A percentile compares a stretch with the other conserved stretches of the same genome.
Conservation (phyloP, 1,139 yeast species). For the Pichia sp. region DNA sequence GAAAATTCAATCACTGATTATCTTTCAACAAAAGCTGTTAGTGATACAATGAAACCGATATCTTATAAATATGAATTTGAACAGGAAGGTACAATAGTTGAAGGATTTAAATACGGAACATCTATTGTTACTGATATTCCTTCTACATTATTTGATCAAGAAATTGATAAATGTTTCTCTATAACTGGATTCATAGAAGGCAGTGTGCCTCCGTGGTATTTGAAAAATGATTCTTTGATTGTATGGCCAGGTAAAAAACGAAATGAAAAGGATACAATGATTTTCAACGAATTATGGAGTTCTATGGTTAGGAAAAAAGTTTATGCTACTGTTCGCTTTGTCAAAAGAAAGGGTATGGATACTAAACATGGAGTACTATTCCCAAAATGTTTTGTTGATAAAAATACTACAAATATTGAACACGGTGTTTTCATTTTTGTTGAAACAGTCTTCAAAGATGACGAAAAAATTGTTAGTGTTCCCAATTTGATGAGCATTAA, state of each 20-base stretch:
- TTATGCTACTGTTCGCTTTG: constrained; percentile 59
- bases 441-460: constrained; percentile 73
- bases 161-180: constrained; percentile 8
- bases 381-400: constrained; percentile 32
- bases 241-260: constrained; percentile 30
- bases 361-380: constrained; percentile 51
- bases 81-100: constrained; percentile 5
- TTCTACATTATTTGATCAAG: neutral
- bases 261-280: constrained; percentile 32
- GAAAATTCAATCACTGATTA: constrained; percentile 8
- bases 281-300: constrained; percentile 48
- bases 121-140: constrained; percentile 11
- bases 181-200: constrained; percentile 50
- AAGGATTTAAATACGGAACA: constrained; percentile 10
- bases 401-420: constrained; percentile 4
- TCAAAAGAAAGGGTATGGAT: constrained; percentile 40
- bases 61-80: constrained; percentile 2
- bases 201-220: constrained; percentile 50
- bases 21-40: constrained; percentile 6
- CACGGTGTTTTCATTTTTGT: constrained; percentile 32
- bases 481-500: constrained; percentile 40
- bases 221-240: constrained; percentile 51
- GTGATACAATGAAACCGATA: neutral
- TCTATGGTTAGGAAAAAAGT: constrained; percentile 42
- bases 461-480: constrained; percentile 58